phyloP scores from a whole-genome alignment of 2,329 filamentous ascomycete genomes.

The Cladophialophora carrionii region DNA sequence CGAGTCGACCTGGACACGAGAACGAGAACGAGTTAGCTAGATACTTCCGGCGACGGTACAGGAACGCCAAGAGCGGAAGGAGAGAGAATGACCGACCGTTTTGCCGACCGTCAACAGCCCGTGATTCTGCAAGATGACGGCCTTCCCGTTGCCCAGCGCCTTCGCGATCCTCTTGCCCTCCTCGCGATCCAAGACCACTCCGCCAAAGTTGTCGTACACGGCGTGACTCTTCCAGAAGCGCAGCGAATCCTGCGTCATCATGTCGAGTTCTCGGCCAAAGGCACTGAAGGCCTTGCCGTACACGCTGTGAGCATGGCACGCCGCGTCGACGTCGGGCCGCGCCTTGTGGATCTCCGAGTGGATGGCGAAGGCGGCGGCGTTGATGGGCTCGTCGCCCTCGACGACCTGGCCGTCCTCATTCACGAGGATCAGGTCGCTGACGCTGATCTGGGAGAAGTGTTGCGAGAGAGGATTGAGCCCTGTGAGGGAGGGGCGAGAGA shows the following conservation, averaged over 20 bases:
- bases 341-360: conserved; percentile 54
- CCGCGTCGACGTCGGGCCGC: conserved; percentile 56
- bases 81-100: conserved; percentile 40
- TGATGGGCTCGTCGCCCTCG: conserved; percentile 49
- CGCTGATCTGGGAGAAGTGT: conserved; percentile 51
- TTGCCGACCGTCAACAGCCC: conserved; percentile 58
- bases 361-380: conserved; percentile 54
- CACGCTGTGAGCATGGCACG: conserved; percentile 48
- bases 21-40: not conserved
- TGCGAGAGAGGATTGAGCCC: conserved; percentile 51
- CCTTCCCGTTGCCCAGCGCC: conserved; percentile 55
- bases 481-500: not conserved
- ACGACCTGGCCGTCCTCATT: conserved; percentile 50
- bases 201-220: conserved; percentile 55
- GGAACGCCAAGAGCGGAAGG: not conserved
- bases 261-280: conserved; percentile 52
- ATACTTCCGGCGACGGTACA: not conserved
- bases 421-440: conserved; percentile 50
- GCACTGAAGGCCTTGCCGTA: conserved; percentile 54
- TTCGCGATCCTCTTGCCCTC: conserved; percentile 57
- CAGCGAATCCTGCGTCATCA: conserved; percentile 55
- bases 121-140: conserved; percentile 60
- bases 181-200: conserved; percentile 57
- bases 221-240: conserved; percentile 46
- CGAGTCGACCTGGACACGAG: conserved; percentile 51